Base-by-base conservation (phyloP, 1,284 basidiomycete species). In the Trametes polyzona region DNA sequence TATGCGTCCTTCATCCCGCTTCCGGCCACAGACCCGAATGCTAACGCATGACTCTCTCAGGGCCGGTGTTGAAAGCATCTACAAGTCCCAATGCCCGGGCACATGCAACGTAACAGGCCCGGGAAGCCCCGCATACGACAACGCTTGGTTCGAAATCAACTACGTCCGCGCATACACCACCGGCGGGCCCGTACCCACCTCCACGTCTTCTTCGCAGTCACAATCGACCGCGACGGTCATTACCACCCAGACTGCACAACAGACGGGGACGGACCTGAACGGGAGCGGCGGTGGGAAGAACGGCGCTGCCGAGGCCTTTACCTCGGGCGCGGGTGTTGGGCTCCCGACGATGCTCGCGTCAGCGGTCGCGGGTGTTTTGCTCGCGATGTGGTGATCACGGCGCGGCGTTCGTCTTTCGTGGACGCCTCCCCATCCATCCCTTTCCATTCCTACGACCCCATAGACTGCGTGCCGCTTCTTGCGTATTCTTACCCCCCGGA, bases 131-230 rank as follows among this genome's bases (percentile, higher is more conserved):
- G 79, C 77, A 57, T 86, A 80, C 67, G 78, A 80, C 63, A 69
- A 79, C 16, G 82, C 83, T 1, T 76, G 80, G 72, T 83, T 83
- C 65, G 81, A 82, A 69, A 72, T 83, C 66, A 72, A 73, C 61
- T 81, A 82, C 63, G 71, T 84, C 51, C 81, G 81, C 57, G 76
- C 74, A 37, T 78, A 76, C 62, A 76, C 73, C 6, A 72, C 71
- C 3, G 61, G 61, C 19, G 49, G 33, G 19, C 58, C 50, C 19
- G 32, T 12, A 17, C 47, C 53, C 17, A 55, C 53, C 30, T 21
- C 52, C n/a, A n/a, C n/a, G n/a, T n/a, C 17, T 41, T 30, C 14
- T 26, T 32, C 27, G 10, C 55, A 5, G 9, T 48, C 1, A 47
- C 57, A n/a, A 7, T 30, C 53, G 10, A 44, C 56, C 16, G 26